These are phyloP conservation scores for Penicillium parvum DNA, from an alignment of 495 filamentous ascomycete species.

Conservation along the genomic window DNA sequence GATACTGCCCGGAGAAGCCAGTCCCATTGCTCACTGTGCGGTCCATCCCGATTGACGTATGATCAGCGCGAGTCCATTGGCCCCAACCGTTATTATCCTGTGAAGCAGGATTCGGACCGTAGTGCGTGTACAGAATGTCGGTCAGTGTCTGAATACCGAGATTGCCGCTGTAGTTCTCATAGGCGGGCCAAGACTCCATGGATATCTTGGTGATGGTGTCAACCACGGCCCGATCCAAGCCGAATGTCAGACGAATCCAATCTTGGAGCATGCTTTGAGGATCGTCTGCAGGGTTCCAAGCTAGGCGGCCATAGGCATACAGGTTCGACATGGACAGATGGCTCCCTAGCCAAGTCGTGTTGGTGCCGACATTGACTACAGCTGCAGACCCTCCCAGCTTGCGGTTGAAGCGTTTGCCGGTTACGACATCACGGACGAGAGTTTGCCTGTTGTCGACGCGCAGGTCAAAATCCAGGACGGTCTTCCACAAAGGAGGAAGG, in stretches of 20 bases:
- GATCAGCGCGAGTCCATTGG: constrained; percentile 67
- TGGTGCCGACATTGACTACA: constrained; percentile 65
- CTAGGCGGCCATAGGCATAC: constrained; percentile 63
- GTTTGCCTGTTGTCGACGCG: constrained; percentile 53
- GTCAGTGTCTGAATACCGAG: constrained; percentile 66
- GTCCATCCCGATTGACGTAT: constrained; percentile 63
- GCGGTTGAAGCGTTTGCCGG: constrained; percentile 55
- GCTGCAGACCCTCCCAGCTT: constrained; percentile 58
- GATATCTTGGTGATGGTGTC: constrained; percentile 59
- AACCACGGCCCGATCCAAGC: constrained; percentile 47
- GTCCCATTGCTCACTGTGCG: constrained; percentile 65
- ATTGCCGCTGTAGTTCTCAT: constrained; percentile 68
- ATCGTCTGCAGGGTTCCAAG: constrained; percentile 54
- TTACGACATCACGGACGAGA: constrained; percentile 52
- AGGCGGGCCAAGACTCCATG: constrained; percentile 66
- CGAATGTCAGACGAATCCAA: constrained; percentile 65
- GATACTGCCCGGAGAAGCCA: constrained; percentile 61
- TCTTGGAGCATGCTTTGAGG: constrained; percentile 51
- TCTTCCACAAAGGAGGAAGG: constrained; percentile 62
- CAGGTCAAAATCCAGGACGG: constrained; percentile 61
- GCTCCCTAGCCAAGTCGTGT: constrained; percentile 63
- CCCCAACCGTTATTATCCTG: constrained; percentile 68
- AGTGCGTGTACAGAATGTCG: constrained; percentile 63
- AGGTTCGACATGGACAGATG: constrained; percentile 69
- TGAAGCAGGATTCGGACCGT: constrained; percentile 60